Evolutionary conservation across 2,329 filamentous ascomycete species (phyloP).

Genomic region (Aspergillus ruber): DNA sequence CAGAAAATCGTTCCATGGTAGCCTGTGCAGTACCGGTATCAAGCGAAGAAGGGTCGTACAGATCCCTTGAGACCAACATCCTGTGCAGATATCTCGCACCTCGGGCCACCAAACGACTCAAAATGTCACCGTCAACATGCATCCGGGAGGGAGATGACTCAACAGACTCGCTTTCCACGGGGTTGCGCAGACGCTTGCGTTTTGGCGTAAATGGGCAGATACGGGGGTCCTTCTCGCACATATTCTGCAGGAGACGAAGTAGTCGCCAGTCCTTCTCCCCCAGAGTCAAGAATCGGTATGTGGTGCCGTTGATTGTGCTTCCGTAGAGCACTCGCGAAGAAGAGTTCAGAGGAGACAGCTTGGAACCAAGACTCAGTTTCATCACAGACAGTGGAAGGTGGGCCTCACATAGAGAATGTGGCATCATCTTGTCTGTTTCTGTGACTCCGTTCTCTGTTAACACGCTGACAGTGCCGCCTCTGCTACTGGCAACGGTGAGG

Average conservation of each 20-base stretch:
- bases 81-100: conserved; percentile 26
- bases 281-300: conserved; percentile 65
- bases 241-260: conserved; percentile 65
- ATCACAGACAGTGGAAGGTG: conserved; percentile 30
- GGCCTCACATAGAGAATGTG: conserved; percentile 22
- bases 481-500: conserved; percentile 45
- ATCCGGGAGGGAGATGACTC: conserved; percentile 42
- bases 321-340: conserved; percentile 52
- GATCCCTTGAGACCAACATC: conserved; percentile 22
- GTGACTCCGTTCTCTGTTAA: conserved; percentile 20
- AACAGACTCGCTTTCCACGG: conserved; percentile 34
- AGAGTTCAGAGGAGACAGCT: conserved; percentile 9
- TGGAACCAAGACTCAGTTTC: conserved; percentile 19
- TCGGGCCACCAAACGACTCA: conserved; percentile 49
- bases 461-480: conserved; percentile 47
- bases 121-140: conserved; percentile 63
- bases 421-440: conserved; percentile 26
- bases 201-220: conserved; percentile 47
- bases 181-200: conserved; percentile 19
- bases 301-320: conserved; percentile 60
- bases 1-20: conserved; percentile 38
- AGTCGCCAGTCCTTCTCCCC: conserved; percentile 58
- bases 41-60: conserved; percentile 5
- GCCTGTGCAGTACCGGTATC: conserved; percentile 6
- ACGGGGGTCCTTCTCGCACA: conserved; percentile 47